phyloP scores from a whole-genome alignment of 352 stramenopile genomes.

The Chrysophaeum taylorii region DNA sequence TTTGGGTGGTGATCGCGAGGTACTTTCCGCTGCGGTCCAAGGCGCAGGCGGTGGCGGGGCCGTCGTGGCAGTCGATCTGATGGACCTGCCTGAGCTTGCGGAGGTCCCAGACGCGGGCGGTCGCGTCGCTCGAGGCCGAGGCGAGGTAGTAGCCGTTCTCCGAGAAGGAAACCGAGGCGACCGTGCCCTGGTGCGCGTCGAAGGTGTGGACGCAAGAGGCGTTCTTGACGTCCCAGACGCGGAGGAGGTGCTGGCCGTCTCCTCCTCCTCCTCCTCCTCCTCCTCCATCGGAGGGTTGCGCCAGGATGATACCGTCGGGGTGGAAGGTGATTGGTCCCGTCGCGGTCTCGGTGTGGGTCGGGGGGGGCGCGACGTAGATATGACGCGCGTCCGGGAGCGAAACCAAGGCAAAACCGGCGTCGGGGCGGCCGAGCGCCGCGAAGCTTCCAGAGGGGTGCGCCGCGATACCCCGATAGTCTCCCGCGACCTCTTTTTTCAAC shows the following conservation, averaged over 20 bases:
- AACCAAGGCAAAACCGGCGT: no score
- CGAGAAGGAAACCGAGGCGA: constrained; percentile 70
- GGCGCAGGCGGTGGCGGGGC: no score
- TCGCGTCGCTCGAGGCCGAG: constrained; percentile 54
- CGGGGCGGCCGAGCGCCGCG: no score
- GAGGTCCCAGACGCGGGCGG: constrained; percentile 82
- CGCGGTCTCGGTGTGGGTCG: background rate
- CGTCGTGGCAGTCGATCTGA: background rate
- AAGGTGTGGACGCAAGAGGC: constrained; percentile 40
- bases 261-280: no score
- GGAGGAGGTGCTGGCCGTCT: no score
- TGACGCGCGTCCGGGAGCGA: no score
- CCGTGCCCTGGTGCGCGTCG: constrained; percentile 55
- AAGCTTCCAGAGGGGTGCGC: no score
- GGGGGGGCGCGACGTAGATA: background rate
- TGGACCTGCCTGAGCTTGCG: constrained; percentile 44
- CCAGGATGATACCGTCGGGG: constrained; percentile 84
- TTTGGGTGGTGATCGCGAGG: background rate
- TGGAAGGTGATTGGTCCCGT: constrained; percentile 54
- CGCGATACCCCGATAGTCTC: no score
- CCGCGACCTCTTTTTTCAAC: no score
- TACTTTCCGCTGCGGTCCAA: background rate
- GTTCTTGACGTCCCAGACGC: constrained; percentile 83
- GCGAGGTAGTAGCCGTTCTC: constrained; percentile 90
- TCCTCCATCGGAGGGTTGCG: constrained; percentile 37